Percentiles rank a stretch among this genome's conserved stretches.
Conservation (phyloP, 1,284 basidiomycete genomes). For the Anthracocystis panici-leucophaei region DNA sequence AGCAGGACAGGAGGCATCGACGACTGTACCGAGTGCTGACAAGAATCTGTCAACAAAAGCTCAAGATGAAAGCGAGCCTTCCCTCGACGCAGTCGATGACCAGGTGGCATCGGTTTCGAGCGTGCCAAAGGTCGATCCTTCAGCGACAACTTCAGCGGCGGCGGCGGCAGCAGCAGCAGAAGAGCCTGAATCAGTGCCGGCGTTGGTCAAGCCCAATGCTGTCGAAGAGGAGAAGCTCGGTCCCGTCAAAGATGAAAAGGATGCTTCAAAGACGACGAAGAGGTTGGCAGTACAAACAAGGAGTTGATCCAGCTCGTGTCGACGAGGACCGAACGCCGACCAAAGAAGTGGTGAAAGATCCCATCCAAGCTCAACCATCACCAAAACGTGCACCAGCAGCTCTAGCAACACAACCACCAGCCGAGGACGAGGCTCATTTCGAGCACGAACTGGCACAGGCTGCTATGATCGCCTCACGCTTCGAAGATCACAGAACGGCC, state of each 20-base stretch:
- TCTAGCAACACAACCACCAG: not conserved
- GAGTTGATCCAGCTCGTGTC: not conserved
- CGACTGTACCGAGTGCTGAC: not conserved
- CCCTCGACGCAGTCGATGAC: not conserved
- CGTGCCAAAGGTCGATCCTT: not conserved
- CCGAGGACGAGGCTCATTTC: constrained; percentile 11
- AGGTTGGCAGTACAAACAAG: not conserved
- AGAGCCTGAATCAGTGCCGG: not conserved
- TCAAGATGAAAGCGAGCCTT: not conserved
- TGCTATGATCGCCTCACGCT: constrained; percentile 31
- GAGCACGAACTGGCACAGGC: constrained; percentile 30
- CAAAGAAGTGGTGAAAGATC: constrained; percentile 16
- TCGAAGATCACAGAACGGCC: constrained; percentile 18
- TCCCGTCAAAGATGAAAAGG: not conserved
- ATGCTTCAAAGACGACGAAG: not conserved
- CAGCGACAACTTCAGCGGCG: not conserved
- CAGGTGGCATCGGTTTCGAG: not conserved
- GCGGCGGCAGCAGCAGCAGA: not conserved
- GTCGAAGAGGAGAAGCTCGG: constrained; percentile 1
- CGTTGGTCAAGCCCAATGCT: not conserved
- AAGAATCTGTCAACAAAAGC: not conserved
- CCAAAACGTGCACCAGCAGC: not conserved
- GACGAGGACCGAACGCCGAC: constrained; percentile 14
- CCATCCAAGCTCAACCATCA: constrained; percentile 10
- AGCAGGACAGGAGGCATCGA: not conserved